Conservation (phyloP, 768 basidiomycete species). For the Coprinopsis sp. region DNA sequence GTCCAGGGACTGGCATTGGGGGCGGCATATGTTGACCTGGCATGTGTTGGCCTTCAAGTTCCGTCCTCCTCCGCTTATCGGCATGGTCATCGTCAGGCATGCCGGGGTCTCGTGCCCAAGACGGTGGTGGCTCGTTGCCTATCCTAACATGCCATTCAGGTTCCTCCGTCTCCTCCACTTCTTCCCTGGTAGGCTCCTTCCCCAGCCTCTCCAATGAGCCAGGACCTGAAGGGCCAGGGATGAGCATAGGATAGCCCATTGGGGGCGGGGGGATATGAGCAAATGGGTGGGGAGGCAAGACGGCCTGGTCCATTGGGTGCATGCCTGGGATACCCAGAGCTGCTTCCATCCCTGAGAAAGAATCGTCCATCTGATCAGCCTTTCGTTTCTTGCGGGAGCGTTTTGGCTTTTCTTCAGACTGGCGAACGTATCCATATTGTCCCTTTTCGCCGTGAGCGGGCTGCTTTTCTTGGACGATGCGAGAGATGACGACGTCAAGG, state of each 20-base stretch:
- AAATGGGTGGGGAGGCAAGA: conserved; percentile 7
- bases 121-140: conserved; percentile 58
- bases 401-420: conserved; percentile 65
- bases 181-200: conserved; percentile 55
- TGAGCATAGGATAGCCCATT: conserved; percentile 9
- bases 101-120: conserved; percentile 54
- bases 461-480: conserved; percentile 66
- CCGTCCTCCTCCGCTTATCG: conserved; percentile 41
- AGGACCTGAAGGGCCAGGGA: conserved; percentile 12
- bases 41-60: too few relatives aligned
- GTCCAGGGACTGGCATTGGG: too few relatives aligned
- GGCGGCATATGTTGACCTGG: too few relatives aligned
- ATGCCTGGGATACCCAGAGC: conserved; percentile 14
- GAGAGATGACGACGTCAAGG: conserved; percentile 58
- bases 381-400: conserved; percentile 45
- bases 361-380: conserved; percentile 22
- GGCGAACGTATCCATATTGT: conserved; percentile 77
- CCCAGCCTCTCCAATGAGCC: conserved; percentile 10
- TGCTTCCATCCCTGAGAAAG: conserved; percentile 16
- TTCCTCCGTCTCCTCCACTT: conserved; percentile 58
- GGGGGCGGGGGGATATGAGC: conserved; percentile 2
- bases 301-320: conserved; percentile 11
- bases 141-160: conserved; percentile 64
- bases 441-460: conserved; percentile 71
- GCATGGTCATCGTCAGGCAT: conserved; percentile 32